These are phyloP conservation scores for Phialocephala sp. DNA, from an alignment of 2,329 filamentous ascomycete genomes.

Conservation along the genomic window DNA sequence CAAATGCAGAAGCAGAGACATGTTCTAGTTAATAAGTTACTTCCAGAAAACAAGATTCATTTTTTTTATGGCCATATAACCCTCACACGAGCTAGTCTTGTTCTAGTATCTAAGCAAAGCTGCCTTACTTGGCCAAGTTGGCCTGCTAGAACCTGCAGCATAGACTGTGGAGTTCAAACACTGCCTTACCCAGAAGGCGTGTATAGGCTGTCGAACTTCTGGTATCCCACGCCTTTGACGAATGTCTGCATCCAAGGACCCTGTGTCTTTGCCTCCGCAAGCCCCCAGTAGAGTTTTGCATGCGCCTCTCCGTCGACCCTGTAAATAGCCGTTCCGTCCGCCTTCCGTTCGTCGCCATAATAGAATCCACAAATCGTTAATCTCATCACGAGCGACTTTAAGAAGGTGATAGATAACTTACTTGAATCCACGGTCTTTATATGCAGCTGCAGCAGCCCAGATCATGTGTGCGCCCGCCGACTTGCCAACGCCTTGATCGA, in stretches of 20 bases:
- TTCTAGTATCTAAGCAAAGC: no score
- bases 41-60: no score
- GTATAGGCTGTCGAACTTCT: background rate
- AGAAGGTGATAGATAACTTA: conserved; percentile 25
- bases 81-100: no score
- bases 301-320: conserved; percentile 15
- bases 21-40: no score
- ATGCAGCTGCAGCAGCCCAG: conserved; percentile 43
- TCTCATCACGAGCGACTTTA: background rate
- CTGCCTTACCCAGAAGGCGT: background rate
- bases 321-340: conserved; percentile 7
- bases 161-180: background rate
- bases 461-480: conserved; percentile 45
- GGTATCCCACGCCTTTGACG: conserved; percentile 13
- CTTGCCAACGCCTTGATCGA: conserved; percentile 49
- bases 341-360: conserved; percentile 20
- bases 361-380: conserved; percentile 9
- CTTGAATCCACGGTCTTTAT: conserved; percentile 47
- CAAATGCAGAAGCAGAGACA: no score
- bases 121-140: no score
- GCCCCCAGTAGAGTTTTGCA: conserved; percentile 17
- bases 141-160: background rate
- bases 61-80: no score
- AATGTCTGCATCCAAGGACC: conserved; percentile 12
- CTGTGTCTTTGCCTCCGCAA: conserved; percentile 5